A percentile compares a stretch with the other conserved stretches of the same genome.
Conservation (phyloP, 75 land plant species). For the Selaginella tamariscina region DNA sequence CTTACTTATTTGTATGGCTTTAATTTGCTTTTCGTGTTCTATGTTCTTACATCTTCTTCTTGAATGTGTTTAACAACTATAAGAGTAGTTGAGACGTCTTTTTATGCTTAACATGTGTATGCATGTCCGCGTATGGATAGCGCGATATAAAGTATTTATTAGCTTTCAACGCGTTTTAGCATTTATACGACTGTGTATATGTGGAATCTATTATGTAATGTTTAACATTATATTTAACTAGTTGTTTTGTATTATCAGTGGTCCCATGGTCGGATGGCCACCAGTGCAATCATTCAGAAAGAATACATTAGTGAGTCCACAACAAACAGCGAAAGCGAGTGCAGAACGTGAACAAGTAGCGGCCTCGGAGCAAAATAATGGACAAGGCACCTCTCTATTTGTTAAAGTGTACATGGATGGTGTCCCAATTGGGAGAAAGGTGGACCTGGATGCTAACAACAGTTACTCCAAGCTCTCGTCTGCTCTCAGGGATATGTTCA, state of each 20-base stretch:
- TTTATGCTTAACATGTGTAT: too few relatives aligned
- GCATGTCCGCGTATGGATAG: too few relatives aligned
- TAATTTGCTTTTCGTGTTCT: too few relatives aligned
- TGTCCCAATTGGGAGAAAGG: conserved; percentile 31
- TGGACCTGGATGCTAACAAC: conserved; percentile 20
- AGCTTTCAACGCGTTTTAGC: too few relatives aligned
- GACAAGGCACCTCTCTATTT: not conserved
- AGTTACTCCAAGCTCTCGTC: conserved; percentile 22
- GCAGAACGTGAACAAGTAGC: not conserved
- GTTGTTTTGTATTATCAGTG: not conserved
- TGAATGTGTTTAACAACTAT: too few relatives aligned
- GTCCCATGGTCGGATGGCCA: conserved; percentile 10
- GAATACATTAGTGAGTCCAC: conserved; percentile 4
- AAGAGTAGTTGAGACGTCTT: too few relatives aligned
- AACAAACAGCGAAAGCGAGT: not conserved
- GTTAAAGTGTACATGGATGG: conserved; percentile 40
- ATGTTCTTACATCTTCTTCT: too few relatives aligned
- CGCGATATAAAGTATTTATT: too few relatives aligned
- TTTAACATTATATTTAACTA: too few relatives aligned
- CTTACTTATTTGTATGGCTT: not conserved
- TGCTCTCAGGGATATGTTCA: conserved; percentile 22
- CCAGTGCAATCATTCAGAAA: conserved; percentile 10
- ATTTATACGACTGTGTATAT: too few relatives aligned
- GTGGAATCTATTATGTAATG: too few relatives aligned
- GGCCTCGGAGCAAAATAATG: not conserved